Conservation (phyloP, 1,284 basidiomycete species). For the Boletus sp. region DNA sequence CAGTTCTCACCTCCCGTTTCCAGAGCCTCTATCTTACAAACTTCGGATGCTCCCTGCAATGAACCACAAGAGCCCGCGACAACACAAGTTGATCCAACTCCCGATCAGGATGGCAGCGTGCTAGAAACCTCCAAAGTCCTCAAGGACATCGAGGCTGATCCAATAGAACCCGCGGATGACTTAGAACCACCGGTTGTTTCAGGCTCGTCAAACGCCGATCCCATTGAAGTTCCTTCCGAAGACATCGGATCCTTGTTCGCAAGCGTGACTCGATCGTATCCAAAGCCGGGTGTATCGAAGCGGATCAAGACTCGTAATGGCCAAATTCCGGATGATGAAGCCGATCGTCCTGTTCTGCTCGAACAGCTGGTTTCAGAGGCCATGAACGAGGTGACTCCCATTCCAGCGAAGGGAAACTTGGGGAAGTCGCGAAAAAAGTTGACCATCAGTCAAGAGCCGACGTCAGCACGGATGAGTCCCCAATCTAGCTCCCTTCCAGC, state of each 20-base stretch:
- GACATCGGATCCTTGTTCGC: conserved; percentile 1
- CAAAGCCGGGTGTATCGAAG: conserved; percentile 30
- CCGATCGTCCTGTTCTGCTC: conserved; percentile 19
- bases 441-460: conserved; percentile 11
- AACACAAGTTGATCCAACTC: background rate
- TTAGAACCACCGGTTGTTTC: conserved; percentile 12
- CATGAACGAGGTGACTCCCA: conserved; percentile 1
- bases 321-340: conserved; percentile 18
- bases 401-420: conserved; percentile 1
- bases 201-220: conserved; percentile 15
- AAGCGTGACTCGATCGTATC: conserved; percentile 14
- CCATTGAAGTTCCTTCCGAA: conserved; percentile 29
- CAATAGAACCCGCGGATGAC: conserved; percentile 35
- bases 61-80: background rate
- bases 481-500: conserved; percentile 9
- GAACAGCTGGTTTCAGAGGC: conserved; percentile 6
- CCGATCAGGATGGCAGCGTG: background rate
- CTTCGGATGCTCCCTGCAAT: background rate
- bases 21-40: background rate
- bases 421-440: conserved; percentile 7
- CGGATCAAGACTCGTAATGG: conserved; percentile 39
- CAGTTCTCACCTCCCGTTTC: background rate
- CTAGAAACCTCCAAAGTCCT: background rate
- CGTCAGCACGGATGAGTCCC: conserved; percentile 13
- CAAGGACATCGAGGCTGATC: conserved; percentile 24